These are phyloP conservation scores for Macrocybe gigantea DNA, from an alignment of 768 basidiomycete genomes.

Conservation along the genomic window DNA sequence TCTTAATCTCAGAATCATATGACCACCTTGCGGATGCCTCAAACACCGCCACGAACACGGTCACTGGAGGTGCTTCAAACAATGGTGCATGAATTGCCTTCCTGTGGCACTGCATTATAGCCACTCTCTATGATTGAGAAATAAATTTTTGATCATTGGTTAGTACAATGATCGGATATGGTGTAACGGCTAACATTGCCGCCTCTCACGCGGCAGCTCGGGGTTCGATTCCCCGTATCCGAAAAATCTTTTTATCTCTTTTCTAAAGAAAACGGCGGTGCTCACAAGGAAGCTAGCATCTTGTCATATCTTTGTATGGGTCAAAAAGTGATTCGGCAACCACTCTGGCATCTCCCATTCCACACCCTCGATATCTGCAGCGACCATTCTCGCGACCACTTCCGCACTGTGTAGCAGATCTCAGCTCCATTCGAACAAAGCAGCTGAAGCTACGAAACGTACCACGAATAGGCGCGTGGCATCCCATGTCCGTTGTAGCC, in stretches of 20 bases:
- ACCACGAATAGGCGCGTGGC: slow-evolving; percentile 74
- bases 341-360: slow-evolving; percentile 52
- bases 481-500: slow-evolving; percentile 80
- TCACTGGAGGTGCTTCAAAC: too few species aligned
- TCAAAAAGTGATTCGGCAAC: slow-evolving; percentile 55
- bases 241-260: background rate
- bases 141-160: too few species aligned
- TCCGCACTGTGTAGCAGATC: slow-evolving; percentile 42
- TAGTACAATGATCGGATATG: slow-evolving; percentile 37
- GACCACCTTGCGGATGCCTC: too few species aligned
- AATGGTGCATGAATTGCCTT: too few species aligned
- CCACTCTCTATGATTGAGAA: too few species aligned
- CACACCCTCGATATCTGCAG: slow-evolving; percentile 35
- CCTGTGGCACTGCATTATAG: too few species aligned
- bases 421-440: background rate
- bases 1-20: too few species aligned
- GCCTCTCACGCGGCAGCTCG: slow-evolving; percentile 49
- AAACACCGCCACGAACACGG: too few species aligned
- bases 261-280: too few species aligned
- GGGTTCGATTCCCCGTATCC: slow-evolving; percentile 53
- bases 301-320: slow-evolving; percentile 6
- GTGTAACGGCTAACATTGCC: slow-evolving; percentile 59
- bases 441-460: slow-evolving; percentile 10
- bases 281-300: too few species aligned
- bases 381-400: slow-evolving; percentile 53